These are phyloP conservation scores for Cadophora malorum DNA, from an alignment of 2,329 filamentous ascomycete genomes.

Conservation along the genomic window DNA sequence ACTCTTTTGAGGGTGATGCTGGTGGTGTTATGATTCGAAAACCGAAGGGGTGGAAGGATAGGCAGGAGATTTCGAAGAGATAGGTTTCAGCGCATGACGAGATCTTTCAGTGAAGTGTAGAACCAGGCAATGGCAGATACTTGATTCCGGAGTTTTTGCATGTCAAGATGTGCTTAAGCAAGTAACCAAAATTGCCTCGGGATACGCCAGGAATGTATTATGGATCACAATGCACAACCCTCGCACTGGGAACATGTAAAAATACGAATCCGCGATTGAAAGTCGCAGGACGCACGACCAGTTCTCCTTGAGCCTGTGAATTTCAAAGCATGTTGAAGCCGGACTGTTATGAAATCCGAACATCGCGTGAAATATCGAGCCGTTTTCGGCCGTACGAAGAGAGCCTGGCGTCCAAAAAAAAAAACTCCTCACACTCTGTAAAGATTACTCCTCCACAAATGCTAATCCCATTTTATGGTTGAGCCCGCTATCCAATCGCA, in stretches of 20 bases:
- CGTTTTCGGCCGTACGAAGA: neutral
- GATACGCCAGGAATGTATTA: too few relatives aligned
- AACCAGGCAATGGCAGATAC: too few relatives aligned
- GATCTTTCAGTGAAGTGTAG: too few relatives aligned
- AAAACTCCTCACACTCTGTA: neutral
- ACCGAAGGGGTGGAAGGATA: conserved; percentile 6
- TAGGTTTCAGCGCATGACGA: neutral
- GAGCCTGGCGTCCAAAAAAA: neutral
- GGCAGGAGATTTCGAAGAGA: conserved; percentile 11
- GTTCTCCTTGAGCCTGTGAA: too few relatives aligned
- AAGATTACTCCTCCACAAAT: neutral
- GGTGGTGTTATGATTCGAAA: conserved; percentile 32
- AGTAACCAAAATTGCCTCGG: too few relatives aligned
- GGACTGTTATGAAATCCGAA: neutral
- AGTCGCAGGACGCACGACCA: too few relatives aligned
- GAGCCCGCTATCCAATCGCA: neutral
- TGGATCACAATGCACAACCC: too few relatives aligned
- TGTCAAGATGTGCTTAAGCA: too few relatives aligned
- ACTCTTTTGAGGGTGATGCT: conserved; percentile 13
- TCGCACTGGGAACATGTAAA: too few relatives aligned
- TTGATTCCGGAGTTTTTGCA: too few relatives aligned
- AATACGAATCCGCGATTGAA: too few relatives aligned
- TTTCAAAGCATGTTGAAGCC: too few relatives aligned
- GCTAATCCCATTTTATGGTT: neutral
- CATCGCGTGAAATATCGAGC: neutral